These are phyloP conservation scores for Senna tora DNA, from an alignment of 306 rosid genomes.

Conservation along the genomic window DNA sequence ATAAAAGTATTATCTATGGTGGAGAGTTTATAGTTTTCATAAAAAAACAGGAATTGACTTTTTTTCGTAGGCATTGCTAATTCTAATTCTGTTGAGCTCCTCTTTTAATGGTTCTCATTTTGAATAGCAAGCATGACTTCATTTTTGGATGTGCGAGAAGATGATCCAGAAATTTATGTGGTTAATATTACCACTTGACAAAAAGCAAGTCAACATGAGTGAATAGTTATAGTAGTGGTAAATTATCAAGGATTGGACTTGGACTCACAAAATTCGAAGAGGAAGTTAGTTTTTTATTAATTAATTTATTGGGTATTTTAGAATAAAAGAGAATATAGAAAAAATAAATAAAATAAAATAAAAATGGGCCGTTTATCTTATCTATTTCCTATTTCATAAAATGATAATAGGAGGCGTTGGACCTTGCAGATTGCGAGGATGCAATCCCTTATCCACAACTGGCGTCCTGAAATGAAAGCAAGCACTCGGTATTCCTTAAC, in stretches of 20 bases:
- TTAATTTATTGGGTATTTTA: no score
- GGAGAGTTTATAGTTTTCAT: neutral
- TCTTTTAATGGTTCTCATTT: neutral
- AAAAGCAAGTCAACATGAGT: neutral
- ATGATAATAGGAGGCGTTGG: neutral
- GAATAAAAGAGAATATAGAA: no score
- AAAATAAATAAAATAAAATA: no score
- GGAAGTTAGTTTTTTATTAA: neutral
- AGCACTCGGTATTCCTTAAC: neutral
- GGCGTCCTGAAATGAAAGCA: neutral
- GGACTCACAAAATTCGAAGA: neutral
- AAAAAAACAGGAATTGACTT: neutral
- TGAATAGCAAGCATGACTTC: neutral
- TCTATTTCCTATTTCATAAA: no score
- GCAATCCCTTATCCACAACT: constrained; percentile 45
- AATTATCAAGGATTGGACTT: no score
- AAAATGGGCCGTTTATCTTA: no score
- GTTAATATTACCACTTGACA: neutral
- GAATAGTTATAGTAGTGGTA: no score
- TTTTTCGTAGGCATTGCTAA: neutral
- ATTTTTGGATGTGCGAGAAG: neutral
- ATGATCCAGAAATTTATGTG: neutral
- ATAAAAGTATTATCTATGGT: neutral
- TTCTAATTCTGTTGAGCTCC: neutral
- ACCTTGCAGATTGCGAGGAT: neutral